Evolutionary conservation across 2,329 filamentous ascomycete genomes (phyloP).

Genomic region (Ascochyta lentis): DNA sequence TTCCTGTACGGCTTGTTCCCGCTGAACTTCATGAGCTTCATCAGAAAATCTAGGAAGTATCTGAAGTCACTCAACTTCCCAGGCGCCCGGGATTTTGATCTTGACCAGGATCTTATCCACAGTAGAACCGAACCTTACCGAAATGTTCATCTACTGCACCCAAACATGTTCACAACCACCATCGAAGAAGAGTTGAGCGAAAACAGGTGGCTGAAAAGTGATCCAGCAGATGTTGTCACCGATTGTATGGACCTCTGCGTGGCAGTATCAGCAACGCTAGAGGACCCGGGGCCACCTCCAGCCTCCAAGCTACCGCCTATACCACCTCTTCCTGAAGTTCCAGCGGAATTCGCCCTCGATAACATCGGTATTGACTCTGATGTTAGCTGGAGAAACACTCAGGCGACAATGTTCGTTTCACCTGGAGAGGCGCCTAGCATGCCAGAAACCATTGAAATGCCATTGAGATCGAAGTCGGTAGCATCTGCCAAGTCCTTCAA

Average conservation of each 20-base stretch:
- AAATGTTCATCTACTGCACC: conserved; percentile 75
- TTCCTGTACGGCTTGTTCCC: conserved; percentile 84
- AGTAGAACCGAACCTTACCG: conserved; percentile 77
- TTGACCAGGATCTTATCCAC: conserved; percentile 79
- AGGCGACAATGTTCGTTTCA: conserved; percentile 57
- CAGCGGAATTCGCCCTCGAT: conserved; percentile 43
- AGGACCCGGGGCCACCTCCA: conserved; percentile 57
- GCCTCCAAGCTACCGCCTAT: conserved; percentile 55
- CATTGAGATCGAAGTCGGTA: conserved; percentile 36
- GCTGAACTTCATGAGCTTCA: conserved; percentile 85
- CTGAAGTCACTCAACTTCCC: conserved; percentile 74
- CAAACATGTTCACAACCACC: conserved; percentile 83
- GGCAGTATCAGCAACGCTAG: conserved; percentile 49
- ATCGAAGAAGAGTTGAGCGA: conserved; percentile 81
- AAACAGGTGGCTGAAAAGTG: conserved; percentile 79
- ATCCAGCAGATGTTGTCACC: conserved; percentile 79
- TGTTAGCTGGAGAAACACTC: conserved; percentile 62
- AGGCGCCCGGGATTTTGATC: conserved; percentile 75
- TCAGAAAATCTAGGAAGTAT: conserved; percentile 80
- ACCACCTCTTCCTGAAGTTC: conserved; percentile 49
- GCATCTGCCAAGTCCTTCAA: conserved; percentile 45
- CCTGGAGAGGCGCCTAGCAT: conserved; percentile 31
- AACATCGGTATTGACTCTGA: conserved; percentile 43
- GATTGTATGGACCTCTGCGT: conserved; percentile 76
- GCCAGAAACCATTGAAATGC: conserved; percentile 29